phyloP scores from a whole-genome alignment of 805 yeast species.

The Candida chauliodis region DNA sequence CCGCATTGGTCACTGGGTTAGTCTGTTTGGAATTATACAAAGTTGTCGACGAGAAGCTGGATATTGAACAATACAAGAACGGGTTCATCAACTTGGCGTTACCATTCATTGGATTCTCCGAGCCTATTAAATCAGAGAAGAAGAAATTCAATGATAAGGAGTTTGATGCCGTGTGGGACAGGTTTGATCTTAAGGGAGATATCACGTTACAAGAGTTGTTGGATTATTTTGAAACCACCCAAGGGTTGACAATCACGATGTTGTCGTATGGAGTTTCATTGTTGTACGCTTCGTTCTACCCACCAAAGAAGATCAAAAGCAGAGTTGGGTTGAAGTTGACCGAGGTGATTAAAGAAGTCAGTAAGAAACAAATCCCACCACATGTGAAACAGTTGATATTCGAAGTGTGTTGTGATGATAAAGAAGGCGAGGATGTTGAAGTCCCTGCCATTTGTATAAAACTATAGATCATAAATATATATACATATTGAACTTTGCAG shows the following conservation, averaged over 20 bases:
- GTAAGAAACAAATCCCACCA: slow-evolving; percentile 74
- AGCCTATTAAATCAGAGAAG: slow-evolving; percentile 85
- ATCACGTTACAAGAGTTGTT: slow-evolving; percentile 71
- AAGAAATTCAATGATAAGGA: slow-evolving; percentile 74
- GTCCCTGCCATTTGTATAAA: slow-evolving; percentile 79
- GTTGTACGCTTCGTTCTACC: slow-evolving; percentile 89
- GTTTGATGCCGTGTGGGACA: slow-evolving; percentile 92
- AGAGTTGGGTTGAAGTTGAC: slow-evolving; percentile 66
- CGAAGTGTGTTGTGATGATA: slow-evolving; percentile 90
- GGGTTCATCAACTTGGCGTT: slow-evolving; percentile 90
- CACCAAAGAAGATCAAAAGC: slow-evolving; percentile 83
- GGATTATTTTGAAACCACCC: slow-evolving; percentile 71
- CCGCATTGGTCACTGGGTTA: slow-evolving; percentile 95
- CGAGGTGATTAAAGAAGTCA: slow-evolving; percentile 75
- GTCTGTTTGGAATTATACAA: slow-evolving; percentile 90
- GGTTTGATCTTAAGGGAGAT: slow-evolving; percentile 80
- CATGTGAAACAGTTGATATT: slow-evolving; percentile 77
- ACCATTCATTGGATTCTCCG: slow-evolving; percentile 96
- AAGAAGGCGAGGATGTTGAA: slow-evolving; percentile 91
- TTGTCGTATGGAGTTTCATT: slow-evolving; percentile 85
- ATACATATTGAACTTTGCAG: no score
- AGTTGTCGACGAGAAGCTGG: slow-evolving; percentile 71
- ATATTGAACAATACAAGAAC: slow-evolving; percentile 84
- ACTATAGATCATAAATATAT: slow-evolving; percentile 15
- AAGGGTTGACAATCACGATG: slow-evolving; percentile 88